Conservation (phyloP, 139 green algal genomes). For the Coelastrella sp. region DNA sequence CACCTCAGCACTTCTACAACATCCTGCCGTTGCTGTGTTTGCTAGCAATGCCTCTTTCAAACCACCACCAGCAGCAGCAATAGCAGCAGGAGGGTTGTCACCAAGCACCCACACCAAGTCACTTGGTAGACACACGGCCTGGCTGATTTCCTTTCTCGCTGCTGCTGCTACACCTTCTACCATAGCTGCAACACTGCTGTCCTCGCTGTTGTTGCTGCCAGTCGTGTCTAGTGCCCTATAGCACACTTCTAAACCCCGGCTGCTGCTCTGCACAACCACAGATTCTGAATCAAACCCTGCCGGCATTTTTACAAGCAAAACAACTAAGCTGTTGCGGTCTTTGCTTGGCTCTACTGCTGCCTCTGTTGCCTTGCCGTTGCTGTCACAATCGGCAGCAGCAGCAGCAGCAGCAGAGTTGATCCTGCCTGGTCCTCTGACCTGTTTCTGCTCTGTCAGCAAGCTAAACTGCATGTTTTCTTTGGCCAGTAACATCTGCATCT, state of each 20-base stretch:
- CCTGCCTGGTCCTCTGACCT: background rate
- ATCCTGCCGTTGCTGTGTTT: background rate
- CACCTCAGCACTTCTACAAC: background rate
- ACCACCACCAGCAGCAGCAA: background rate
- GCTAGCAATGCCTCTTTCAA: background rate
- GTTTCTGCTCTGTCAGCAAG: background rate
- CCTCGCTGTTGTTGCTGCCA: background rate
- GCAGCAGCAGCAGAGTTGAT: background rate
- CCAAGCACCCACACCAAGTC: background rate
- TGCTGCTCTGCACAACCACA: background rate
- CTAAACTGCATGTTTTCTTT: constrained; percentile 11
- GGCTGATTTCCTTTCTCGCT: background rate
- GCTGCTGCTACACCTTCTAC: background rate
- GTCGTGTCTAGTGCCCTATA: background rate
- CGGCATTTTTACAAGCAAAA: background rate
- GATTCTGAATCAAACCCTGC: background rate
- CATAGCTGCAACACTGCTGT: too few species aligned
- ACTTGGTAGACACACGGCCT: background rate
- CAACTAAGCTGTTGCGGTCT: background rate
- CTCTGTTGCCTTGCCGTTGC: background rate
- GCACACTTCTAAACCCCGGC: background rate
- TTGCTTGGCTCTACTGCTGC: background rate
- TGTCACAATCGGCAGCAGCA: background rate
- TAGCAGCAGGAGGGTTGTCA: background rate
- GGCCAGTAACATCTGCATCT: background rate